Conservation (phyloP, 805 yeast genomes). For the Hanseniaspora singularis region DNA sequence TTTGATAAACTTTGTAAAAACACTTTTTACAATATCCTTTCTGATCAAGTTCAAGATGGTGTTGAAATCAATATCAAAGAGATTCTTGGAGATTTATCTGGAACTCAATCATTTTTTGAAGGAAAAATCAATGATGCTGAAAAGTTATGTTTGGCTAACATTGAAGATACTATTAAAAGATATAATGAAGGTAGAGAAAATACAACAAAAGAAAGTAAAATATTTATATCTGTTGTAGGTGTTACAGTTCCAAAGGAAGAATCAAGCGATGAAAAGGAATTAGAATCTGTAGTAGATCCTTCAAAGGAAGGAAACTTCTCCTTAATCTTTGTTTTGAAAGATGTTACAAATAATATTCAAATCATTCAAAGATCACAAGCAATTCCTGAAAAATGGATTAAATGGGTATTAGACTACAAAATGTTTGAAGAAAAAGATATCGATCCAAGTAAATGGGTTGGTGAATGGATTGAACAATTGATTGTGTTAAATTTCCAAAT, state of each 20-base stretch:
- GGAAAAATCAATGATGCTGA: conserved; percentile 78
- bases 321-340: conserved; percentile 66
- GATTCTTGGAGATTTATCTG: conserved; percentile 22
- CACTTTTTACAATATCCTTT: conserved; percentile 52
- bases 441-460: conserved; percentile 75
- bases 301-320: conserved; percentile 45
- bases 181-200: conserved; percentile 20
- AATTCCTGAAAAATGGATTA: conserved; percentile 80
- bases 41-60: conserved; percentile 64
- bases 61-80: conserved; percentile 51
- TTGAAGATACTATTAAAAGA: conserved; percentile 55
- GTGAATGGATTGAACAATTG: conserved; percentile 69
- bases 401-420: conserved; percentile 51
- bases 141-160: conserved; percentile 75
- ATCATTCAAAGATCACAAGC: conserved; percentile 75
- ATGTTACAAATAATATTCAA: conserved; percentile 63
- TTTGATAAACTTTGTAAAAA: conserved; percentile 38
- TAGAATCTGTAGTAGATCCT: conserved; percentile 30
- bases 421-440: conserved; percentile 36
- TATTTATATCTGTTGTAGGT: conserved; percentile 63
- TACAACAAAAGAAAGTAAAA: conserved; percentile 35
- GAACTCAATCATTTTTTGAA: conserved; percentile 32
- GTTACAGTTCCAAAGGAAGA: conserved; percentile 28
- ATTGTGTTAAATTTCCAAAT: conserved; percentile 70
- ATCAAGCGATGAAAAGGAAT: conserved; percentile 19